A percentile compares a stretch with the other conserved stretches of the same genome.
Evolutionary conservation across 306 rosid species (phyloP).

Genomic region (Pyrus pyrifolia): DNA sequence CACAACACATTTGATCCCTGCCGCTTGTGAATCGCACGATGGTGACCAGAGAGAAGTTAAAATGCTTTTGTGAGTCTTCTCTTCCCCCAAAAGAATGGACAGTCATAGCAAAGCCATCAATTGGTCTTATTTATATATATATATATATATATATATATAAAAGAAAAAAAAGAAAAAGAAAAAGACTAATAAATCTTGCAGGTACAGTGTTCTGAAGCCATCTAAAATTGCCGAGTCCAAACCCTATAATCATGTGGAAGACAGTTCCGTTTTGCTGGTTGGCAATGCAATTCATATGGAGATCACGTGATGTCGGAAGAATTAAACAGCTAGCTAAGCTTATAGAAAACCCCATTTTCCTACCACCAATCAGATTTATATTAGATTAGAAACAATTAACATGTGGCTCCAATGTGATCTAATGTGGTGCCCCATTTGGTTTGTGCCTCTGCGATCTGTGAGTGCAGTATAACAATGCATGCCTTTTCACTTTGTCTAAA

Average conservation of each 20-base stretch:
- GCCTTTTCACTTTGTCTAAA: not conserved
- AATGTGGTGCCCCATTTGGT: conserved; percentile 6
- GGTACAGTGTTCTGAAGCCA: not conserved
- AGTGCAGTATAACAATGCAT: not conserved
- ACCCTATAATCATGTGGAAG: conserved; percentile 4
- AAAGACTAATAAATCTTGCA: not conserved
- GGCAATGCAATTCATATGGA: not conserved
- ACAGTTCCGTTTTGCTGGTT: not conserved
- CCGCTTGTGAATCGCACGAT: no score
- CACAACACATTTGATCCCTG: no score
- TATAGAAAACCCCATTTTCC: not conserved
- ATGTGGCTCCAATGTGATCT: not conserved
- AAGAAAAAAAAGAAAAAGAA: no score
- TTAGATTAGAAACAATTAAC: not conserved
- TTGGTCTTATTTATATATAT: no score
- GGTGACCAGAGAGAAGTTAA: no score
- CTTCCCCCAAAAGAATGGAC: no score
- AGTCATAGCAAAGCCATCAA: no score
- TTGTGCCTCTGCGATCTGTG: not conserved
- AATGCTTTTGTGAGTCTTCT: no score
- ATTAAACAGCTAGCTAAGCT: not conserved
- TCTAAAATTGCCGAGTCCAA: not conserved
- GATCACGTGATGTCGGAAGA: not conserved
- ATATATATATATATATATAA: no score
- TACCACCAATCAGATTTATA: not conserved